Percentiles rank a stretch among this genome's conserved stretches.
Evolutionary conservation across 352 stramenopile species (phyloP).

Genomic region (Globisporangium cystogenes): DNA sequence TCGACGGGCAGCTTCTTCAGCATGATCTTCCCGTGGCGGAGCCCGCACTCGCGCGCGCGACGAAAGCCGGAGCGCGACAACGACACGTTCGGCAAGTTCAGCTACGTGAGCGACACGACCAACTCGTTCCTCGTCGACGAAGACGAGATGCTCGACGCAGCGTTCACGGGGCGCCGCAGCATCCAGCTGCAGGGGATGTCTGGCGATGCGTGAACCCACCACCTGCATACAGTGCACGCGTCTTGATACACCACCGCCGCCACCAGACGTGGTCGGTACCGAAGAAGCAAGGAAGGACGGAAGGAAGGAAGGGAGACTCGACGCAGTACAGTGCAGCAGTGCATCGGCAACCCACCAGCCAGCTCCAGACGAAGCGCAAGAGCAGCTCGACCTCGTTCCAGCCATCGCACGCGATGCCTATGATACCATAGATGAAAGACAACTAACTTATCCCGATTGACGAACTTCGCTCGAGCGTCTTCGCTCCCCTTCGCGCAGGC

Average conservation of each 20-base stretch:
- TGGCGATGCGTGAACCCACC: slow-evolving; percentile 55
- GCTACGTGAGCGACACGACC: slow-evolving; percentile 85
- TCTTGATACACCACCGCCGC: neutral
- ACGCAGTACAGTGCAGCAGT: too few species aligned
- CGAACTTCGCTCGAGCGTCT: neutral
- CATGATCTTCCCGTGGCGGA: slow-evolving; percentile 81
- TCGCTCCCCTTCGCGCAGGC: too few species aligned
- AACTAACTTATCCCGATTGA: slow-evolving; percentile 1
- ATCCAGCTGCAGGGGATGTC: slow-evolving; percentile 80
- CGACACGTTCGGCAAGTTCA: slow-evolving; percentile 85
- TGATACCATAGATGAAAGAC: slow-evolving; percentile 16
- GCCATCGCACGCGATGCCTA: slow-evolving; percentile 1
- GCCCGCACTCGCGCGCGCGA: slow-evolving; percentile 36
- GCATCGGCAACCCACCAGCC: neutral
- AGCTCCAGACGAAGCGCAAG: neutral
- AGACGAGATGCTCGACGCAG: slow-evolving; percentile 85
- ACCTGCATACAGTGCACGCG: neutral
- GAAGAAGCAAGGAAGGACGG: neutral
- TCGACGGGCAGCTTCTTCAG: slow-evolving; percentile 78
- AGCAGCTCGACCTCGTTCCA: neutral
- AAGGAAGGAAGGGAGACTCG: too few species aligned
- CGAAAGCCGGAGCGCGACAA: slow-evolving; percentile 49
- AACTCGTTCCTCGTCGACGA: slow-evolving; percentile 88
- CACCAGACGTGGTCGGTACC: neutral
- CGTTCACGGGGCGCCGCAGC: slow-evolving; percentile 75